These are phyloP conservation scores for Linnemannia exigua DNA, from an alignment of 192 early-diverging fungal species.

Conservation along the genomic window DNA sequence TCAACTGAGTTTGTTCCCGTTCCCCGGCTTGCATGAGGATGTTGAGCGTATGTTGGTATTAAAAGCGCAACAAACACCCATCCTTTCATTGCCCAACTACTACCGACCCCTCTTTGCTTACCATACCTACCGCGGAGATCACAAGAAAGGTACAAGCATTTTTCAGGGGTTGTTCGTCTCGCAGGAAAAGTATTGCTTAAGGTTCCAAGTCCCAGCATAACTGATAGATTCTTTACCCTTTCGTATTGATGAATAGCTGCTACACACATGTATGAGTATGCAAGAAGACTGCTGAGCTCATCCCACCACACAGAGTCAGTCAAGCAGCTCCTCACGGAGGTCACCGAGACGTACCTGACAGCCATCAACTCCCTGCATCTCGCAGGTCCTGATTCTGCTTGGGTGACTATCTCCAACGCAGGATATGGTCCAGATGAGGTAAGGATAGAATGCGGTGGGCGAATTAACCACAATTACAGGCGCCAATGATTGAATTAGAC, in stretches of 20 bases:
- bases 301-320: conserved; percentile 11
- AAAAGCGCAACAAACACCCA: conserved; percentile 20
- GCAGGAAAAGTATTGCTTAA: neutral
- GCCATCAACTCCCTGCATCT: conserved; percentile 49
- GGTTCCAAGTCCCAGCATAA: neutral
- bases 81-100: conserved; percentile 29
- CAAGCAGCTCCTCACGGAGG: conserved; percentile 9
- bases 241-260: conserved; percentile 22
- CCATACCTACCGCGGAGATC: conserved; percentile 38
- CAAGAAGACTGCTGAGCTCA: conserved; percentile 15
- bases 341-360: conserved; percentile 16
- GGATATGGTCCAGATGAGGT: conserved; percentile 19
- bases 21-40: conserved; percentile 36
- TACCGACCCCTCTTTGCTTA: conserved; percentile 30
- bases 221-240: neutral
- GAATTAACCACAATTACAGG: neutral
- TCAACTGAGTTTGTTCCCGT: conserved; percentile 38
- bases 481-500: neutral
- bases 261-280: conserved; percentile 44
- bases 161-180: neutral
- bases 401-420: conserved; percentile 19
- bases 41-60: conserved; percentile 32
- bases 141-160: conserved; percentile 36
- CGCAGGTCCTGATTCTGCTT: conserved; percentile 25
- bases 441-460: neutral